These are phyloP conservation scores for Penstemon davidsonii DNA, from an alignment of 257 asterid species.

Conservation along the genomic window DNA sequence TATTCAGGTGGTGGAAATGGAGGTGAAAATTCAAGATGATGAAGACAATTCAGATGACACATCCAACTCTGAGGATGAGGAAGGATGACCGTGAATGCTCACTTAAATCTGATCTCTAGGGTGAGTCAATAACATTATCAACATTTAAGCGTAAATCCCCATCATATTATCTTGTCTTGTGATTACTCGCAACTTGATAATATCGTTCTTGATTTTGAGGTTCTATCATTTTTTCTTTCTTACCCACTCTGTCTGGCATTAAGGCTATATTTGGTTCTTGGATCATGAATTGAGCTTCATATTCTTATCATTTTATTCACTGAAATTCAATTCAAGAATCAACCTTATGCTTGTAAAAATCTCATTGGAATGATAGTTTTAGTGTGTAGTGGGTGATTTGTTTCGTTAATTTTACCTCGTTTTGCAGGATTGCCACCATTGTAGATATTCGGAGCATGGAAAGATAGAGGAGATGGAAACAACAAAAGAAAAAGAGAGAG, in stretches of 20 bases:
- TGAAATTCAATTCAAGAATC: too few species aligned
- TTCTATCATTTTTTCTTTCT: too few species aligned
- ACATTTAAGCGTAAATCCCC: too few species aligned
- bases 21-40: slow-evolving; percentile 27
- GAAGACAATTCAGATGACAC: slow-evolving; percentile 19
- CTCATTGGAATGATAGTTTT: background rate
- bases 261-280: too few species aligned
- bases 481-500: slow-evolving; percentile 17
- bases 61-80: slow-evolving; percentile 30
- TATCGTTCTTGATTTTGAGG: too few species aligned
- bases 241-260: too few species aligned
- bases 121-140: background rate
- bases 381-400: background rate
- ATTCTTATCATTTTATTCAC: too few species aligned
- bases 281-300: too few species aligned
- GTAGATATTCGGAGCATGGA: slow-evolving; percentile 36
- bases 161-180: too few species aligned
- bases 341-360: background rate
- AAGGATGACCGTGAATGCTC: slow-evolving; percentile 28
- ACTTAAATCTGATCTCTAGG: slow-evolving; percentile 4
- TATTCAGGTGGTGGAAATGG: slow-evolving; percentile 31
- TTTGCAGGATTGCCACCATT: slow-evolving; percentile 29
- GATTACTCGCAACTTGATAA: too few species aligned
- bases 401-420: background rate
- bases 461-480: slow-evolving; percentile 12